Evolutionary conservation across 1,139 yeast genomes (phyloP), one percentile per base, ranked within the genome.

Genomic region (Yamadazyma atlantica): DNA sequence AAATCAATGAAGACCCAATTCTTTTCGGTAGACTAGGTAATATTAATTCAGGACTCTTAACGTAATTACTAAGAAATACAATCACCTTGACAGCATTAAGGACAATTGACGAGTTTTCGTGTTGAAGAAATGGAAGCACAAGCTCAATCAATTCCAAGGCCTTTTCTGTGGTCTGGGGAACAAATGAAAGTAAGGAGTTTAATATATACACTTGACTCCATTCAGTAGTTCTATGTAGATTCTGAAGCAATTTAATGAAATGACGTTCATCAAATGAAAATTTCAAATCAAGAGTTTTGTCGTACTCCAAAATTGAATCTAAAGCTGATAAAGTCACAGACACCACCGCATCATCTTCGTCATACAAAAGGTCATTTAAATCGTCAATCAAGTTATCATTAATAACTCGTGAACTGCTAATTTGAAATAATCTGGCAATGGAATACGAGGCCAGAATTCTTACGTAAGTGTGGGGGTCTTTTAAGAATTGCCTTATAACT

Each of bases 131-230:
- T 0, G 96, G 92, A 9, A 84, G 56, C 3, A 80, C 69, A n/a
- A 76, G 65, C 35, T 85, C 94, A 15, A 88, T 78, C 52, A 90
- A 55, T 3, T 69, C 69, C 38, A 78, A 64, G 0, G 96, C 90
- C 34, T 84, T 94, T 1, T 69, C 69, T 14, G 78, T 67, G 0
- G 75, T 67, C 44, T 81, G 80, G 1, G 97, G 97, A 1, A 84
- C 83, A 57, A 75, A 87, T 14, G 78, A 68, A 73, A 81, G 71
- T 33, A 90, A 58, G 0, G 92, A 75, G 39, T 80, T 79, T 39
- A 90, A 64, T n/a, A 88, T 69, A 40, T 82, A 76, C 0, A 79
- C 71, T 54, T 84, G 95, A 37, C 82, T 76, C 96, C 96, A 89
- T 56, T 89, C 96, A 46, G 84, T 82, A 37, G 84, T 72, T 40